phyloP scores from a whole-genome alignment of 176 grass and related monocot genomes.

The Tillandsia leiboldiana region DNA sequence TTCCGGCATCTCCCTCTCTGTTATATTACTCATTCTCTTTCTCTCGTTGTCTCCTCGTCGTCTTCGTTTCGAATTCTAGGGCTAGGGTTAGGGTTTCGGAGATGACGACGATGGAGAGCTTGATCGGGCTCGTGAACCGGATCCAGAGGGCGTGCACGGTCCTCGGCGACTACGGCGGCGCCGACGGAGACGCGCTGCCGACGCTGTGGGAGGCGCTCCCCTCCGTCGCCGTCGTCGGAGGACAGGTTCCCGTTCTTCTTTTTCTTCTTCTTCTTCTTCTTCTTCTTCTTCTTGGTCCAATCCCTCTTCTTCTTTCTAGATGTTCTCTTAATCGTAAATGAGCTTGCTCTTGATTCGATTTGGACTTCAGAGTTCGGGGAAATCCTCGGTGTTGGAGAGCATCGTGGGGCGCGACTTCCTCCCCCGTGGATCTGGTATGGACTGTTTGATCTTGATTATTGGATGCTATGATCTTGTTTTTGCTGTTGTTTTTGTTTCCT shows the following conservation, averaged over 20 bases:
- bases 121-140: conserved; percentile 83
- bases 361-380: conserved; percentile 65
- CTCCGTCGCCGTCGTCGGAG: conserved; percentile 82
- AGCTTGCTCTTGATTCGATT: not conserved
- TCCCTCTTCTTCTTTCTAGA: not conserved
- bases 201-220: conserved; percentile 92
- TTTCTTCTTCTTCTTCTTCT: not conserved
- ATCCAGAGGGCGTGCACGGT: conserved; percentile 95
- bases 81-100: conserved; percentile 18
- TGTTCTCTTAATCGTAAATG: not conserved
- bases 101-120: conserved; percentile 84
- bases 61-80: conserved; percentile 5
- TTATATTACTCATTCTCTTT: not conserved
- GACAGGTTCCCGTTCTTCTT: conserved; percentile 42
- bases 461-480: not conserved
- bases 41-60: not conserved
- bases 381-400: conserved; percentile 92
- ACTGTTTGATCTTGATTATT: not conserved
- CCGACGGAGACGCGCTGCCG: conserved; percentile 39
- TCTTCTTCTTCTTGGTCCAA: conserved; percentile 6
- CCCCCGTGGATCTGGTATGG: conserved; percentile 70
- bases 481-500: not conserved
- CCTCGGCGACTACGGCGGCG: conserved; percentile 79
- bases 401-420: conserved; percentile 92
- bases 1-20: not conserved